These are phyloP conservation scores for Coprinopsis sp. DNA, from an alignment of 768 basidiomycete species.

Conservation along the genomic window DNA sequence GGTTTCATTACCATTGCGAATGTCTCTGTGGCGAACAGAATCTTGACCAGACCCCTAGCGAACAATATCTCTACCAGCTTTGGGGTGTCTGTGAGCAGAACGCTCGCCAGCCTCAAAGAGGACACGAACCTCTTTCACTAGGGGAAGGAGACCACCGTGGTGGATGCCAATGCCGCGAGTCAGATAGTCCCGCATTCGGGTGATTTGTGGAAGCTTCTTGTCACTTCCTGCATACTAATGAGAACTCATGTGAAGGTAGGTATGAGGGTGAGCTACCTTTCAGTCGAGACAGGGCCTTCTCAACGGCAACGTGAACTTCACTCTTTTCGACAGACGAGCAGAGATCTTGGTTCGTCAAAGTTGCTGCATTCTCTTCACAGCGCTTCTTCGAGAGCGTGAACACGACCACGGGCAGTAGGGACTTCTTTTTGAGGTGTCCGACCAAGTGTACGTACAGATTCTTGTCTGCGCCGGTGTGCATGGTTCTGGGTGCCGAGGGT, in stretches of 20 bases:
- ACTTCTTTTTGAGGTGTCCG: constrained; percentile 78
- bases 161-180: constrained; percentile 95
- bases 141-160: constrained; percentile 92
- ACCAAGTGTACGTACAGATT: constrained; percentile 93
- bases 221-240: constrained; percentile 62
- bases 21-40: constrained; percentile 97
- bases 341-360: constrained; percentile 82
- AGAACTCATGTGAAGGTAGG: constrained; percentile 6
- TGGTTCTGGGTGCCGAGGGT: constrained; percentile 36
- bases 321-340: constrained; percentile 91
- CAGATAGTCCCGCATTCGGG: constrained; percentile 83
- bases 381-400: constrained; percentile 97
- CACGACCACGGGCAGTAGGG: constrained; percentile 87
- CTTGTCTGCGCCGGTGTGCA: constrained; percentile 73
- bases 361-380: constrained; percentile 95
- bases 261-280: constrained; percentile 55
- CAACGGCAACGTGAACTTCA: constrained; percentile 91
- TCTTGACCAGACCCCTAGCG: constrained; percentile 91
- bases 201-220: constrained; percentile 88
- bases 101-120: background rate
- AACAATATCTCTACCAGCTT: constrained; percentile 96
- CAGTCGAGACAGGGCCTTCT: constrained; percentile 84
- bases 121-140: constrained; percentile 84
- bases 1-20: constrained; percentile 86
- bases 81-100: constrained; percentile 10